Evolutionary conservation across 1,284 basidiomycete species (phyloP), one percentile per base, ranked within the genome.

Genomic region (Meira nashicola): DNA sequence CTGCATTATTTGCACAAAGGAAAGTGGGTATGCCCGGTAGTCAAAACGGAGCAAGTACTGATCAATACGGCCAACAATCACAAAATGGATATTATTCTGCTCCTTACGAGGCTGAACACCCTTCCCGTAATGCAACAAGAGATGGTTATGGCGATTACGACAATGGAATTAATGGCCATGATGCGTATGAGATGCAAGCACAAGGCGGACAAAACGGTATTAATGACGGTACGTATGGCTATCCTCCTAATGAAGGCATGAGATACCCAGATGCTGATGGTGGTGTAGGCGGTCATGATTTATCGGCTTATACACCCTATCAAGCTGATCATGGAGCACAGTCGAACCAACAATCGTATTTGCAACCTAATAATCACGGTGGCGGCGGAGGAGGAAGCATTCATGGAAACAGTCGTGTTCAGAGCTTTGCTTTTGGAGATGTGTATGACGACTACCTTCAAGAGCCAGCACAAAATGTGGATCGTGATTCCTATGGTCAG

Each of bases 1-100:
- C 70, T 25, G 62, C 62, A 58, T 50, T 71, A 49, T 70, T 62
- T 50, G 70, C 70, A 54, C 59, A 57, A n/a, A 58, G 65, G 4
- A 62, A 57, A 14, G 58, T 61, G 59, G 33, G 49, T 2, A 23
- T 19, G 12, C 39, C 38, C 25, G 46, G 33, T 19, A 46, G 28
- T 33, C 28, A 33, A 33, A 33, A 33, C 28, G 28, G 28, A 33
- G 28, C 28, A 33, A 33, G 28, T 33, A 33, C 28, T 33, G 28
- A 33, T 33, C 28, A 33, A 8, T 33, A 33, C 8, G 28, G 28
- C 3, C 28, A 33, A 33, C 28, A 8, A 33, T 33, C 28, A 8
- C 28, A 33, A 33, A 33, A 33, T 33, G 28, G 28, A 4, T 33
- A 33, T 33, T 33, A 33, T 8, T 33, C 28, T 33, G 8, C 28